Conservation (phyloP, 441 rosid species). For the Corymbia calophylla region DNA sequence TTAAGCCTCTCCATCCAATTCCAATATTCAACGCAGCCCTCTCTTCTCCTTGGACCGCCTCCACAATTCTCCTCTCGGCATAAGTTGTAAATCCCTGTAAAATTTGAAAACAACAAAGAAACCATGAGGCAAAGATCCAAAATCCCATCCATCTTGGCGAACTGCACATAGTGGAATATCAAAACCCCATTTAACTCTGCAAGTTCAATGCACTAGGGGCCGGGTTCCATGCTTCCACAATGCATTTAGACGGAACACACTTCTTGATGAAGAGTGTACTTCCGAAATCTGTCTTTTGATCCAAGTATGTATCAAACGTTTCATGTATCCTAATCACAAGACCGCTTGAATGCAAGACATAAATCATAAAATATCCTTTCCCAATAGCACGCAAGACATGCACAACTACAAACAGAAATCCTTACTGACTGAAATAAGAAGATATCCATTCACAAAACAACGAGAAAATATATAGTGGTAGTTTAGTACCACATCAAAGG, state of each 20-base stretch:
- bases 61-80: slow-evolving; percentile 92
- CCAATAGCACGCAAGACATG: too few species aligned
- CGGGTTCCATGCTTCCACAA: not conserved
- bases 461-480: too few species aligned
- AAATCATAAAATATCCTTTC: too few species aligned
- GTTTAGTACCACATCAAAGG: too few species aligned
- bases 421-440: too few species aligned
- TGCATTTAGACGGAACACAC: not conserved
- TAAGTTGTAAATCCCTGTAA: slow-evolving; percentile 81
- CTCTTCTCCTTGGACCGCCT: slow-evolving; percentile 79
- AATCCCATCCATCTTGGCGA: not conserved
- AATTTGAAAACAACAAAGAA: not conserved
- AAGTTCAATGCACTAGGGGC: not conserved
- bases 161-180: not conserved
- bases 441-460: too few species aligned
- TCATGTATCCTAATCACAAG: too few species aligned
- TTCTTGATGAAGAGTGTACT: too few species aligned
- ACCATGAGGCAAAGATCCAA: not conserved
- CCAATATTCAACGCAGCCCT: slow-evolving; percentile 66
- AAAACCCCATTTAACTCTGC: not conserved
- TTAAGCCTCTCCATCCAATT: slow-evolving; percentile 84
- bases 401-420: too few species aligned
- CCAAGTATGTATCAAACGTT: too few species aligned
- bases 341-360: too few species aligned
- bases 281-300: too few species aligned